A percentile compares a stretch with the other conserved stretches of the same genome.
These are phyloP conservation scores for Capsicum chinense DNA, from an alignment of 257 asterid genomes.

Conservation along the genomic window DNA sequence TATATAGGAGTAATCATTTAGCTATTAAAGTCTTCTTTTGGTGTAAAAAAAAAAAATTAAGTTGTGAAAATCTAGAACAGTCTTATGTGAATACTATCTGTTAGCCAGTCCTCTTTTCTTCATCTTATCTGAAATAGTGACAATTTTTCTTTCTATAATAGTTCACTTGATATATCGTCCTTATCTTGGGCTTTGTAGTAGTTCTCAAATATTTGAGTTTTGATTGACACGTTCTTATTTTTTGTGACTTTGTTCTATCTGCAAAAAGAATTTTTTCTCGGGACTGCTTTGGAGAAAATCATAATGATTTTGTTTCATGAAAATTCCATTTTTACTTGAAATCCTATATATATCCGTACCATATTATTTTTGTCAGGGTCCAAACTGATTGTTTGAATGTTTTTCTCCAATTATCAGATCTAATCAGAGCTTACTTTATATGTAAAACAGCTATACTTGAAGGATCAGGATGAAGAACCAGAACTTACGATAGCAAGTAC, in stretches of 20 bases:
- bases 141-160: background rate
- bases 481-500: conserved; percentile 71
- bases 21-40: background rate
- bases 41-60: background rate
- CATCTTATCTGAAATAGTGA: conserved; percentile 16
- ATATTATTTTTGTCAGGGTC: background rate
- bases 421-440: conserved; percentile 27
- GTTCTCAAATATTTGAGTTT: conserved; percentile 18
- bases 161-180: background rate
- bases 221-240: background rate
- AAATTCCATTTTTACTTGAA: background rate
- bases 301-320: background rate
- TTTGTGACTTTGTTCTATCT: background rate
- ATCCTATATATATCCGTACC: background rate
- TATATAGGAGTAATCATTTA: background rate
- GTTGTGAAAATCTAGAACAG: background rate
- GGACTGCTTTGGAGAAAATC: background rate
- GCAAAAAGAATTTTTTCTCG: background rate
- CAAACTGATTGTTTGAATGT: conserved; percentile 8
- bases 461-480: conserved; percentile 55
- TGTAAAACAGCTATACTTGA: conserved; percentile 70
- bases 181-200: background rate
- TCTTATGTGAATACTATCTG: background rate
- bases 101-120: too few relatives aligned
- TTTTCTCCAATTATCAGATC: conserved; percentile 21